Evolutionary conservation across 2,329 filamentous ascomycete genomes (phyloP), one percentile per base, ranked within the genome.

Genomic region (Diaporthe sp.): DNA sequence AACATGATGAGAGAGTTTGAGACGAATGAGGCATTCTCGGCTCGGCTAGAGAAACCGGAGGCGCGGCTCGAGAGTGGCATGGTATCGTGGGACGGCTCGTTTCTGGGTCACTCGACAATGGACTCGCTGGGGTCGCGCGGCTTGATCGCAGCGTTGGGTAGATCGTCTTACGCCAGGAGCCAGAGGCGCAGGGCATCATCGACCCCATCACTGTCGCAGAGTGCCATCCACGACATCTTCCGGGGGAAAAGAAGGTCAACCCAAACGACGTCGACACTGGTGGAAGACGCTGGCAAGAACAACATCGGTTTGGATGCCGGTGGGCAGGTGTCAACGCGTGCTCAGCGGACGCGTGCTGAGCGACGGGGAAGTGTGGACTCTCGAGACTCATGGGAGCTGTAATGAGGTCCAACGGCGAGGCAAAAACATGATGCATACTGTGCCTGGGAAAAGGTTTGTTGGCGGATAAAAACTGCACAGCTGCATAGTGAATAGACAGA

Each of bases 351-450:
- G 46, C 17, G 25, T 46, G 58, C 17, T 15, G 25, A 42, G n/a
- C 34, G 7, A 3, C 25, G 46, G 7, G 17, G 19, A 19, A 71
- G 53, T 49, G 22, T 59, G 39, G 53, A 37, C 17, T 49, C 53
- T 42, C 49, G 58, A 42, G 71, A 73, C 13, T 57, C 71, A 12
- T 73, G 71, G 71, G 71, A 73, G 37, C 34, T 42, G 19, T 73
- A 57, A 39, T 17, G 31, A 59, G 12, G 5, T 8, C 13, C 25
- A 31, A 17, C 1, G 28, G 25, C 10, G 22, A 9, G 31, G 31
- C 44, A n/a, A 22, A 10, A n/a, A 3, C 1, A 37, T 25, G 68
- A 19, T 37, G 44, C 8, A 0, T 25, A 15, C 25, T 25, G 25
- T 25, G 25, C 25, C 51, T 71, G 17, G 1, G 34, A 17, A 58